Evolutionary conservation across 208 protist species (phyloP).

Genomic region (Naegleria lovaniensis): DNA sequence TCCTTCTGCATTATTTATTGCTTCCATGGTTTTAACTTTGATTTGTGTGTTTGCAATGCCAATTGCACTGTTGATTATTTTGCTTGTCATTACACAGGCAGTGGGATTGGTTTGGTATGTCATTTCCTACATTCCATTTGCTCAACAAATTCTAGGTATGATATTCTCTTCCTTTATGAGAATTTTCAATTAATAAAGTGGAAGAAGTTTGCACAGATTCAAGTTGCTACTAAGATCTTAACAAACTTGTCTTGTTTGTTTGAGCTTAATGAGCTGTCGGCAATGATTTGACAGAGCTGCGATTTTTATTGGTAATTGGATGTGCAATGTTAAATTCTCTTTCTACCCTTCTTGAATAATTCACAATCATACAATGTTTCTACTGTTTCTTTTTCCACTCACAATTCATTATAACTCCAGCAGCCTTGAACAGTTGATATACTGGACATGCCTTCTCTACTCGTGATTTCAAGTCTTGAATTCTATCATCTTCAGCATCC

Average conservation of each 20-base stretch:
- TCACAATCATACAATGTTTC: no score
- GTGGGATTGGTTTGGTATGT: constrained; percentile 70
- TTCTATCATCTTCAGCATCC: not conserved
- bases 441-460: constrained; percentile 8
- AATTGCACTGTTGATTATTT: constrained; percentile 40
- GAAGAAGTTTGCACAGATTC: no score
- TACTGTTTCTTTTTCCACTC: not conserved
- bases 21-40: constrained; percentile 63
- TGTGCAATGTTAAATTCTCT: no score
- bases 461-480: not conserved
- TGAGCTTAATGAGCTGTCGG: no score
- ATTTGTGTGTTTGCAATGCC: constrained; percentile 59
- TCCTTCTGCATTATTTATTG: constrained; percentile 57
- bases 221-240: no score
- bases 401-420: not conserved
- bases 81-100: constrained; percentile 13
- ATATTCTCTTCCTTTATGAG: not conserved
- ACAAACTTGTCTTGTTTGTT: no score
- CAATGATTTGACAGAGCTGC: no score
- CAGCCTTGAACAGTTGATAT: not conserved
- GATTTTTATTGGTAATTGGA: no score
- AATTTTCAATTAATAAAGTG: not conserved
- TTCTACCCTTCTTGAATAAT: no score
- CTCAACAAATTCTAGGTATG: constrained; percentile 36
- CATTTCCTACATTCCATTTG: constrained; percentile 75